Evolutionary conservation across 257 asterid species (phyloP).

Genomic region (Galeopsis tetrahit): DNA sequence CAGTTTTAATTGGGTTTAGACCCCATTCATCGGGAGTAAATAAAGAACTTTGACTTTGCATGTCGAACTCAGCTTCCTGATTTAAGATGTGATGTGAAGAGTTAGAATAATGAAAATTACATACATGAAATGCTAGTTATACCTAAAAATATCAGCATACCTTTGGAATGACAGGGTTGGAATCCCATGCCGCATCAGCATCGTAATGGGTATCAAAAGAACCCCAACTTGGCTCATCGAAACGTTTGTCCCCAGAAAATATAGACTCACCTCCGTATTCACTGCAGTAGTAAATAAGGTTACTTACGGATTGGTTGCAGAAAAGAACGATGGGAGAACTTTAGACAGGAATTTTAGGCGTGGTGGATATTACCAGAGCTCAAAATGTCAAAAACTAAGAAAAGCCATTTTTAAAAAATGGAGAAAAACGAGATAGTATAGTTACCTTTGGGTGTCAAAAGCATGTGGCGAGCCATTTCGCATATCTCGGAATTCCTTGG

Average conservation of each 20-base stretch:
- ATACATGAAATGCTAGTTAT: background rate
- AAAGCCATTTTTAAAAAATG: background rate
- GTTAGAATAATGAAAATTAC: constrained; percentile 4
- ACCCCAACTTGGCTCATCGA: constrained; percentile 84
- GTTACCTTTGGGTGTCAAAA: constrained; percentile 68
- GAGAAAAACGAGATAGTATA: constrained; percentile 20
- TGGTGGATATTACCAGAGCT: background rate
- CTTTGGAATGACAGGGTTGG: constrained; percentile 55
- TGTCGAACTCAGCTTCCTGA: constrained; percentile 63
- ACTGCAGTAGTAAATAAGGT: constrained; percentile 52
- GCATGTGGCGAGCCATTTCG: constrained; percentile 80
- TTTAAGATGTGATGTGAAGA: constrained; percentile 33
- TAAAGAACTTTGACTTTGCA: constrained; percentile 49
- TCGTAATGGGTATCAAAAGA: constrained; percentile 70
- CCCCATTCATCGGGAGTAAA: constrained; percentile 77
- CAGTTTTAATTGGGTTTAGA: constrained; percentile 82
- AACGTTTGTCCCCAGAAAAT: constrained; percentile 56
- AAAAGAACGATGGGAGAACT: constrained; percentile 12
- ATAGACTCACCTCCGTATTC: constrained; percentile 61
- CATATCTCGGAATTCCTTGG: constrained; percentile 63
- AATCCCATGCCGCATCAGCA: constrained; percentile 69
- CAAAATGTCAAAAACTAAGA: constrained; percentile 17
- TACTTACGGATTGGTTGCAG: constrained; percentile 3
- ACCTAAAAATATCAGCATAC: constrained; percentile 38
- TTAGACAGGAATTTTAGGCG: constrained; percentile 11